Conservation (phyloP, 768 basidiomycete species). For the Lyophyllum shimeji region DNA sequence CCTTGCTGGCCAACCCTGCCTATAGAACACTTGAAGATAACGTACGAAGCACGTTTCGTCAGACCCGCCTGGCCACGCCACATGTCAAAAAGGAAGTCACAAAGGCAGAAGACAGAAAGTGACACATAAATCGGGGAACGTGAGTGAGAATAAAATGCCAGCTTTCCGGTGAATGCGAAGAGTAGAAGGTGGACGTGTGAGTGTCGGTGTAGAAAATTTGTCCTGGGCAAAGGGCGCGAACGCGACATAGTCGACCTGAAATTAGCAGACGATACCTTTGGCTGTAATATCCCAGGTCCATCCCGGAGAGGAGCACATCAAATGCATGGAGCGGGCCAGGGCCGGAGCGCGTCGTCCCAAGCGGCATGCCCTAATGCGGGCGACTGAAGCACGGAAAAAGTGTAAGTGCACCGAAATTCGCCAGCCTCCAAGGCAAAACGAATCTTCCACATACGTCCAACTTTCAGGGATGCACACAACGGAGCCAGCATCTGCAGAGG, state of each 20-base stretch:
- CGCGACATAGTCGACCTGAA: neutral
- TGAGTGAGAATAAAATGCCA: neutral
- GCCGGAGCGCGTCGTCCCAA: no score
- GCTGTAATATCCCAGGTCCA: neutral
- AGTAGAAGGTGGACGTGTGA: neutral
- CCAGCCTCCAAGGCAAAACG: neutral
- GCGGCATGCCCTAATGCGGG: no score
- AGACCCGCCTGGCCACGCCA: slow-evolving; percentile 5
- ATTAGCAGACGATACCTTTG: neutral
- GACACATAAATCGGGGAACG: neutral
- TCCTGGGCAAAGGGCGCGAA: neutral
- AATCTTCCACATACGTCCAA: neutral
- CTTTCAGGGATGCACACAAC: neutral
- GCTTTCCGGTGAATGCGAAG: neutral
- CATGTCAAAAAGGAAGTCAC: slow-evolving; percentile 9
- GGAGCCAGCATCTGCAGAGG: neutral
- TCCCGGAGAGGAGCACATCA: neutral
- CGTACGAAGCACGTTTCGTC: neutral
- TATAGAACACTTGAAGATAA: neutral
- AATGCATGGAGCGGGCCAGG: neutral
- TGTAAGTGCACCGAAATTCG: neutral
- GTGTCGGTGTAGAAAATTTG: neutral
- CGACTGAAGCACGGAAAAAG: no score
- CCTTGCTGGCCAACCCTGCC: slow-evolving; percentile 3
- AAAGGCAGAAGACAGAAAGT: slow-evolving; percentile 3